These are phyloP conservation scores for Saccharata proteae DNA, from an alignment of 2,329 filamentous ascomycete species.

Conservation along the genomic window DNA sequence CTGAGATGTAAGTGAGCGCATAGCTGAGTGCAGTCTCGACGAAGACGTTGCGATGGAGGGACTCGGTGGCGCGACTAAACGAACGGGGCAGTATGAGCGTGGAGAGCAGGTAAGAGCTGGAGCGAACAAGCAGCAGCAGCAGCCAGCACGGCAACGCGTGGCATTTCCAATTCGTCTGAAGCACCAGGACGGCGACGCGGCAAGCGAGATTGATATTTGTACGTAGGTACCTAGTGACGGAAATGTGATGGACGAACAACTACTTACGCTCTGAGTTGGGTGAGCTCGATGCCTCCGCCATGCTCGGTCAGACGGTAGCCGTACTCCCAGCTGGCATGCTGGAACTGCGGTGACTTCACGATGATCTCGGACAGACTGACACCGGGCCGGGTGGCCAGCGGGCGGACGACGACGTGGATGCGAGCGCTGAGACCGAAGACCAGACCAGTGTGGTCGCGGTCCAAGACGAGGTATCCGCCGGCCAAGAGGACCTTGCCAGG, in stretches of 20 bases:
- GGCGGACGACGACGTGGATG: constrained; percentile 48
- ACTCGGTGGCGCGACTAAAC: constrained; percentile 13
- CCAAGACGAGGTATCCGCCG: constrained; percentile 89
- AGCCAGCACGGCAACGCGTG: constrained; percentile 1
- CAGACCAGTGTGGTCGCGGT: constrained; percentile 68
- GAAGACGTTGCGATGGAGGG: constrained; percentile 61
- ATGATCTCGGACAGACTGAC: constrained; percentile 59
- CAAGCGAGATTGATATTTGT: no score
- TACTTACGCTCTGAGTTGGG: constrained; percentile 66
- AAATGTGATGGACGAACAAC: not conserved
- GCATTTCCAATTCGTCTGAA: constrained; percentile 1
- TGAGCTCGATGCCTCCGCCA: constrained; percentile 68
- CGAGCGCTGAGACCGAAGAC: constrained; percentile 54
- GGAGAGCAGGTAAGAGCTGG: constrained; percentile 4
- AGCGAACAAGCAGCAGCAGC: not conserved
- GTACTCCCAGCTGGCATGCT: constrained; percentile 79
- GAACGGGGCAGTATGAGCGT: constrained; percentile 7
- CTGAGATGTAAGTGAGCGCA: constrained; percentile 67
- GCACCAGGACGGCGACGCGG: not conserved
- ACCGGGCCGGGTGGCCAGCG: constrained; percentile 45
- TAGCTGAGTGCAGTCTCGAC: constrained; percentile 86
- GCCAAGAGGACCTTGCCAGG: constrained; percentile 93
- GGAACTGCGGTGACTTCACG: constrained; percentile 85
- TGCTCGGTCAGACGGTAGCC: constrained; percentile 58
- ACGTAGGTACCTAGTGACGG: no score